Base-by-base conservation (phyloP, 2,329 filamentous ascomycete species). In the Botrytis aclada region DNA sequence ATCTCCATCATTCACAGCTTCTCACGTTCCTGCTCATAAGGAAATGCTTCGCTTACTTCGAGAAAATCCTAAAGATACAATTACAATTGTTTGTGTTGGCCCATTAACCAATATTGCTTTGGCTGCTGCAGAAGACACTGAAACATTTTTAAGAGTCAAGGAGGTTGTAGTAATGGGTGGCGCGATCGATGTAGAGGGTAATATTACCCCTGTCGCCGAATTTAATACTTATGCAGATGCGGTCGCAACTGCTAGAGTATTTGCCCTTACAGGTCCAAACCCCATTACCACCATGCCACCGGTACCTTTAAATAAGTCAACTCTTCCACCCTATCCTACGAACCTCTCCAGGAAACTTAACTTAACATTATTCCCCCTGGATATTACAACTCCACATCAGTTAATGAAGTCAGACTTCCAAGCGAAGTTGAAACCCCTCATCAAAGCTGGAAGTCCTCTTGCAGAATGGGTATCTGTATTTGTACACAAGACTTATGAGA, bases 161-260 rank as follows among this genome's bases (percentile, higher is more conserved):
- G 94, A 98, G 82, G 88, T 99, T 4, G 91, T 97, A 6, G 93
- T 98, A 64, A 99, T 99, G 96, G 96, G 95, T 74, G 96, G 96
- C 74, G 91, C 93, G 37, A 88, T 99, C 71, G 86, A 92, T 74
- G 84, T 90, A 62, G 87, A 90, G 69, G 96, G 96, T 77, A 99
- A 99, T 82, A 90, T 93, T 79, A 90, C 89, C 63, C 95, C 96
- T 2, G 88, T 92, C 20, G 94, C 93, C 75, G 96, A 99, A 82
- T 99, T 99, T 88, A 99, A 99, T 85, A 92, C 92, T 73, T 97
- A 94, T 80, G 95, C 96, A 73, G 97, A 99, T 81, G 86, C 92
- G 32, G 87, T 93, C 58, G 92, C 93, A 41, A 89, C 92, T 0
- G 93, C 93, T 18, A 87, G 92, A 22, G 88, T 96, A 29, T 95